These are phyloP conservation scores for Dactylis glomerata DNA, from an alignment of 176 grass and related monocot species.

Conservation along the genomic window DNA sequence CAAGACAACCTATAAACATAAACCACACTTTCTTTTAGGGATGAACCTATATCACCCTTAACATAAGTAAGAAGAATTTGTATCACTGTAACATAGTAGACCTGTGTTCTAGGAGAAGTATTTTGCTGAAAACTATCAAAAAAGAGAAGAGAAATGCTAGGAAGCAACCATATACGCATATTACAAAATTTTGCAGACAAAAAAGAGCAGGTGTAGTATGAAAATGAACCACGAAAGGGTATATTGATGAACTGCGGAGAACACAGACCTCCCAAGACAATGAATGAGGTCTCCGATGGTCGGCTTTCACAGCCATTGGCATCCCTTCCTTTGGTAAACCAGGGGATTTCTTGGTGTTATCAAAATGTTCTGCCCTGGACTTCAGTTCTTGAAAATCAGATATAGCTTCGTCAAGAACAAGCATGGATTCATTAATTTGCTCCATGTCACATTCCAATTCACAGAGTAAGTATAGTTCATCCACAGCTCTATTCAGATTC, in stretches of 20 bases:
- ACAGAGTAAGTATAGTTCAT: slow-evolving; percentile 98
- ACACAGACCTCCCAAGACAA: slow-evolving; percentile 89
- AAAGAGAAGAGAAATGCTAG: slow-evolving; percentile 17
- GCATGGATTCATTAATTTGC: slow-evolving; percentile 96
- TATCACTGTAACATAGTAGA: background rate
- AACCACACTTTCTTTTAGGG: background rate
- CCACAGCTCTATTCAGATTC: slow-evolving; percentile 93
- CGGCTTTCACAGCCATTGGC: slow-evolving; percentile 73
- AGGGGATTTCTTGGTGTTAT: slow-evolving; percentile 75
- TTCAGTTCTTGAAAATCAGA: slow-evolving; percentile 97
- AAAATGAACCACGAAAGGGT: slow-evolving; percentile 4
- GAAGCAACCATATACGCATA: background rate
- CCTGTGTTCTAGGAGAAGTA: slow-evolving; percentile 1
- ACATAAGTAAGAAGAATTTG: slow-evolving; percentile 6
- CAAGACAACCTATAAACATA: background rate
- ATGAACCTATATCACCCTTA: background rate
- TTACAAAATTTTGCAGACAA: background rate
- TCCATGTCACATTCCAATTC: slow-evolving; percentile 99
- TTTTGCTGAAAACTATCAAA: background rate
- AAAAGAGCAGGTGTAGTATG: background rate
- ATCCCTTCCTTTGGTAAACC: slow-evolving; percentile 59
- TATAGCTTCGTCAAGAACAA: slow-evolving; percentile 95
- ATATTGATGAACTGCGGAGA: slow-evolving; percentile 6
- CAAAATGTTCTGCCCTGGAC: slow-evolving; percentile 83
- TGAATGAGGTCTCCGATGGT: slow-evolving; percentile 91